A percentile compares a stretch with the other conserved stretches of the same genome.
Conservation (phyloP, 2,329 filamentous ascomycete species). For the Ophiocordyceps australis region DNA sequence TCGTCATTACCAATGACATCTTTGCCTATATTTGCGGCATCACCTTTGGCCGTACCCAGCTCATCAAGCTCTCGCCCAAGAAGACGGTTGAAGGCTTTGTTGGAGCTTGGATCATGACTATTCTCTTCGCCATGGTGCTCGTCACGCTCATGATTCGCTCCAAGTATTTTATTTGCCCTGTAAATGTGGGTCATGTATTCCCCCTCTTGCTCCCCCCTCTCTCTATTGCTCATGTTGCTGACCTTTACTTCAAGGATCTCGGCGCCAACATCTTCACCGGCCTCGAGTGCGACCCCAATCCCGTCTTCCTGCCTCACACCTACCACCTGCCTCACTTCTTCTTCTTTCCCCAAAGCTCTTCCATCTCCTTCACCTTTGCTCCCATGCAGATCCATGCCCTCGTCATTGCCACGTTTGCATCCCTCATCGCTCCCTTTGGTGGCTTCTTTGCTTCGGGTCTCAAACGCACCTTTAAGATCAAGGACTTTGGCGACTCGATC, state of each 20-base stretch:
- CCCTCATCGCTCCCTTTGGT: constrained; percentile 89
- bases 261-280: constrained; percentile 87
- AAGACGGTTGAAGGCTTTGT: constrained; percentile 98
- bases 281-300: constrained; percentile 77
- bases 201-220: too few species aligned
- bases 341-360: constrained; percentile 41
- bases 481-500: constrained; percentile 97
- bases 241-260: constrained; percentile 38
- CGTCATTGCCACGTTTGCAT: constrained; percentile 81
- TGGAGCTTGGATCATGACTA: constrained; percentile 88
- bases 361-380: constrained; percentile 52
- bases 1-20: constrained; percentile 98
- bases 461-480: constrained; percentile 98
- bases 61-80: constrained; percentile 96
- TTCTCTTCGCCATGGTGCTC: constrained; percentile 66
- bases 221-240: background rate
- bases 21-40: constrained; percentile 97
- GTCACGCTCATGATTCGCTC: constrained; percentile 75
- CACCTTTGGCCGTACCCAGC: constrained; percentile 84
- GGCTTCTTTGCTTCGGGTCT: constrained; percentile 96
- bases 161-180: constrained; percentile 96
- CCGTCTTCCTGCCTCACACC: constrained; percentile 65
- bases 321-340: constrained; percentile 59
- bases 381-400: constrained; percentile 92
- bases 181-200: constrained; percentile 58